Base-by-base conservation (phyloP, 345 rosid genomes). In the Hibiscus mutabilis region DNA sequence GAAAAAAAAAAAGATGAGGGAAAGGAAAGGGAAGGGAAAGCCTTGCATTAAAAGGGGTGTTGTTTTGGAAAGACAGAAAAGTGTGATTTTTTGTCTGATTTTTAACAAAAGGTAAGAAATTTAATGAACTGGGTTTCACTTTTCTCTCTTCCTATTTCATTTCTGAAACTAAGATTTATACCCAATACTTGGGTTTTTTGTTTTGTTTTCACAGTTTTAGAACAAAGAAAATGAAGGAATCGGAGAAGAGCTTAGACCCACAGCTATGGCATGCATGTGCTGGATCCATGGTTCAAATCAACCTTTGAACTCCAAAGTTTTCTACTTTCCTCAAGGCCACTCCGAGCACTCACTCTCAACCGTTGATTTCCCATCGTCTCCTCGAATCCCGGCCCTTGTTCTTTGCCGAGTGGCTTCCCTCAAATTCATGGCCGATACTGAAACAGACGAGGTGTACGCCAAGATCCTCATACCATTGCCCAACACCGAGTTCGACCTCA, bases 231-330 rank as follows among this genome's bases (percentile, higher is more conserved):
- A 76, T 80, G 84, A 77, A 75, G 85, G 93, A 88, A 73, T 49
- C 66, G 67, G 90, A 82, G 76, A 83, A 77, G 76, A 78, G 86
- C 81, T 83, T 95, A 78, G 97, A 90, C 89, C 88, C 97, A 52
- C 99, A 89, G 69, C 84, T 95, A 71, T 95, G 99, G 99, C 97
- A 87, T 74, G 99, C 96, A 15, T 95, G 97, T 76, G 97, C 99
- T 18, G 99, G 99, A 65, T 84, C 93, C 61, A 86, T 95, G 96
- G 91, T 95, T 42, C 96, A 87, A 75, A 90, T 95, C 72, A 97
- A 46, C 73, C 84, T 5, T 64, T 89, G 12, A 87, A 85, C 81
- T 82, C 97, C 47, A 86, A 79, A 0, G 91, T 95, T 33, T 82
- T 85, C 71, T 92, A 95, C 84, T 92, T 95, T 75, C 86, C 97